Conservation (phyloP, 495 filamentous ascomycete genomes). For the Aspergillus avenaceus region DNA sequence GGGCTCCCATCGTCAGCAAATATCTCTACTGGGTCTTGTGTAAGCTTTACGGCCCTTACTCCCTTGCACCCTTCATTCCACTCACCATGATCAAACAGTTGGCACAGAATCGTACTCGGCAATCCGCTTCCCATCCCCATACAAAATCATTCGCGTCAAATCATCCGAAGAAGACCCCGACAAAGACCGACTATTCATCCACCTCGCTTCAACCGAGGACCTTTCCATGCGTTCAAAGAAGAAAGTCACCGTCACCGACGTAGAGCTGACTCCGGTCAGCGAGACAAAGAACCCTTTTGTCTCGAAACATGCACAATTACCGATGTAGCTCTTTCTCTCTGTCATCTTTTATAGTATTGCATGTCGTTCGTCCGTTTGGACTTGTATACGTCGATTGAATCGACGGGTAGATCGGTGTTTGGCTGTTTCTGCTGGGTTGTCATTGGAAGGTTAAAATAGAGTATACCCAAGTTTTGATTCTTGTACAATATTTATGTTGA, state of each 20-base stretch:
- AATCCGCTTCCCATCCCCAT: background rate
- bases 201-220: background rate
- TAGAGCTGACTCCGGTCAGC: background rate
- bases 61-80: background rate
- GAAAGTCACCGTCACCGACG: background rate
- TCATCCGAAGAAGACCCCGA: background rate
- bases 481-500: too few relatives aligned
- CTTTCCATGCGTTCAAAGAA: background rate
- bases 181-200: background rate
- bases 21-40: constrained; percentile 4
- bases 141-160: constrained; percentile 1
- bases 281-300: background rate
- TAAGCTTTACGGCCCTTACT: background rate
- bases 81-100: background rate
- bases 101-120: constrained; percentile 3
- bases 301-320: background rate
- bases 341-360: too few relatives aligned
- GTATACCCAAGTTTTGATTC: too few relatives aligned
- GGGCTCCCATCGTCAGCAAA: constrained; percentile 4
- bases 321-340: background rate
- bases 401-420: too few relatives aligned
- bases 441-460: too few relatives aligned
- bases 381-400: too few relatives aligned
- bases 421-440: too few relatives aligned
- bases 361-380: too few relatives aligned